Evolutionary conservation across 371 early-diverging fungal species (phyloP).

Genomic region (Smittium mucronatum): DNA sequence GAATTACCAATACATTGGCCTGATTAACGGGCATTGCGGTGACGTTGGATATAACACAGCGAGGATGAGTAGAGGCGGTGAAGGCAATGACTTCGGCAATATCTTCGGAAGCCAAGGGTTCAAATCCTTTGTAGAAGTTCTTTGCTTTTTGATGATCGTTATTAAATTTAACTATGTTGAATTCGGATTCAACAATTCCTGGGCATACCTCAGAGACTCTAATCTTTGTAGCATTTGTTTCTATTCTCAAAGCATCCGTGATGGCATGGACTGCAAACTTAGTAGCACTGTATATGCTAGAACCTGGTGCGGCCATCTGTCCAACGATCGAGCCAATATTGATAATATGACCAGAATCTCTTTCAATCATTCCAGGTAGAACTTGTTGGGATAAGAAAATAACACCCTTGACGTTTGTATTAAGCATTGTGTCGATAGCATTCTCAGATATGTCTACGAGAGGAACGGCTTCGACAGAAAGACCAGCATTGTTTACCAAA

Average conservation of each 20-base stretch:
- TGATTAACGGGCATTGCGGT: slow-evolving; percentile 24
- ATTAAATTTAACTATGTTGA: slow-evolving; percentile 66
- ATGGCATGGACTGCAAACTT: slow-evolving; percentile 85
- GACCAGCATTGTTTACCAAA: slow-evolving; percentile 63
- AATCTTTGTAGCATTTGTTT: slow-evolving; percentile 65
- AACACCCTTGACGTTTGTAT: slow-evolving; percentile 83
- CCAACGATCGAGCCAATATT: slow-evolving; percentile 57
- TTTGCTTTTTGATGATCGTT: slow-evolving; percentile 71
- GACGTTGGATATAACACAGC: slow-evolving; percentile 25
- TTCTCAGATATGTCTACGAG: slow-evolving; percentile 45
- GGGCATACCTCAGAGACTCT: slow-evolving; percentile 59
- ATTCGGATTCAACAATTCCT: slow-evolving; percentile 83
- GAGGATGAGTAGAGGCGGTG: slow-evolving; percentile 53
- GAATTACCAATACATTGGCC: slow-evolving; percentile 2
- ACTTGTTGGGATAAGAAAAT: slow-evolving; percentile 67
- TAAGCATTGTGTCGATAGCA: slow-evolving; percentile 65
- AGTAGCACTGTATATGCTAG: slow-evolving; percentile 80
- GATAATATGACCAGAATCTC: slow-evolving; percentile 62
- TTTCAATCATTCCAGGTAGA: slow-evolving; percentile 63
- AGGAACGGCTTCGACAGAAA: slow-evolving; percentile 71
- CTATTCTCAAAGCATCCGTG: slow-evolving; percentile 56
- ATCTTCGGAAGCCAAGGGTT: background rate
- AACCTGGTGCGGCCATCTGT: slow-evolving; percentile 35
- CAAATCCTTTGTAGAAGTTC: slow-evolving; percentile 54
- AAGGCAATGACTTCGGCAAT: slow-evolving; percentile 65